phyloP scores from a whole-genome alignment of 345 rosid genomes.

The Pugionium dolabratum region DNA sequence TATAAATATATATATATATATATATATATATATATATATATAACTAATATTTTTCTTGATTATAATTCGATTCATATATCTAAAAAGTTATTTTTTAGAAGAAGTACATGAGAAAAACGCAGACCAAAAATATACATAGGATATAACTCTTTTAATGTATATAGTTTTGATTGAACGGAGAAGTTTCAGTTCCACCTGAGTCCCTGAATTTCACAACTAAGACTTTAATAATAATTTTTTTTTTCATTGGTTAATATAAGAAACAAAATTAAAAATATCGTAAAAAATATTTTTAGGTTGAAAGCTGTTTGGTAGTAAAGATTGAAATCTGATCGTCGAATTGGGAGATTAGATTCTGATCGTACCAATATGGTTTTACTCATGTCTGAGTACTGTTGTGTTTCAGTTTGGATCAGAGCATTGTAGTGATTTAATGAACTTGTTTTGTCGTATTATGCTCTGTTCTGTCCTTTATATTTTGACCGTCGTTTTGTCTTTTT shows the following conservation, averaged over 20 bases:
- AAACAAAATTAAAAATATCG: not conserved
- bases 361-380: conserved; percentile 40
- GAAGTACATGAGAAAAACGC: conserved; percentile 1
- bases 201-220: conserved; percentile 47
- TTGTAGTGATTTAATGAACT: conserved; percentile 47
- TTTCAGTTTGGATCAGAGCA: conserved; percentile 48
- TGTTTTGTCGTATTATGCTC: conserved; percentile 43
- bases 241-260: not conserved
- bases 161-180: conserved; percentile 35
- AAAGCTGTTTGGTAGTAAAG: conserved; percentile 32
- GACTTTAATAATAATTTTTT: conserved; percentile 19
- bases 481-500: conserved; percentile 44
- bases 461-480: conserved; percentile 27
- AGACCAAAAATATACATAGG: conserved; percentile 38
- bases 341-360: conserved; percentile 41
- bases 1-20: no score
- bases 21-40: no score
- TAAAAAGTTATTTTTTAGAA: not conserved
- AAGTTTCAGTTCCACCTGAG: conserved; percentile 48
- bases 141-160: conserved; percentile 41
- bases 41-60: conserved; percentile 31
- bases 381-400: conserved; percentile 41
- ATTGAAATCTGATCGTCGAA: conserved; percentile 46
- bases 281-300: not conserved
- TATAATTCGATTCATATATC: no score